A percentile compares a stretch with the other conserved stretches of the same genome.
These are phyloP conservation scores for Grosmannia serpens DNA, from an alignment of 2,329 filamentous ascomycete genomes.

Conservation along the genomic window DNA sequence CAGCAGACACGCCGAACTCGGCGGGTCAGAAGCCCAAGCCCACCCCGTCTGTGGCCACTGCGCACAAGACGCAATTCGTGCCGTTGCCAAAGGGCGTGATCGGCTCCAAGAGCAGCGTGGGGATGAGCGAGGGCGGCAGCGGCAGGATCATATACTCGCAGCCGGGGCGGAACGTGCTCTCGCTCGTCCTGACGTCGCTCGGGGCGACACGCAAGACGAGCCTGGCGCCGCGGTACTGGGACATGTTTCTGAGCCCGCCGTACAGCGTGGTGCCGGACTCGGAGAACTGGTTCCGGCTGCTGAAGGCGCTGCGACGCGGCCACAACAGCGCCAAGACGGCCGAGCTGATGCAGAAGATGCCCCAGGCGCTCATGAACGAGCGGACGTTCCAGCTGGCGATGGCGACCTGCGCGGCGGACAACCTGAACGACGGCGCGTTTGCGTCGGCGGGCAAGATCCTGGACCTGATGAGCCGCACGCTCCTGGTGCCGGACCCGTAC, in stretches of 20 bases:
- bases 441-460: slow-evolving; percentile 53
- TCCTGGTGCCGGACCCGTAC: slow-evolving; percentile 35
- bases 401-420: slow-evolving; percentile 62
- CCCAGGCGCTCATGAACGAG: slow-evolving; percentile 26
- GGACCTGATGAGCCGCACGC: slow-evolving; percentile 42
- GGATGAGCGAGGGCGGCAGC: background rate
- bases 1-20: background rate
- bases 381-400: slow-evolving; percentile 63
- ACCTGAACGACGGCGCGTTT: slow-evolving; percentile 60
- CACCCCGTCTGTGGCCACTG: background rate
- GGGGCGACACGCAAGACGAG: slow-evolving; percentile 46
- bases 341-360: slow-evolving; percentile 46
- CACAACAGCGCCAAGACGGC: slow-evolving; percentile 53
- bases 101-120: background rate
- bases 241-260: slow-evolving; percentile 47
- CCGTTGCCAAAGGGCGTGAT: background rate
- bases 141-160: slow-evolving; percentile 21
- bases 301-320: slow-evolving; percentile 54
- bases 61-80: background rate
- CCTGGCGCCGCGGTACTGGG: slow-evolving; percentile 68
- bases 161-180: slow-evolving; percentile 49
- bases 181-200: slow-evolving; percentile 56
- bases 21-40: background rate
- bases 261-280: slow-evolving; percentile 58
- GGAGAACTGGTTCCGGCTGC: slow-evolving; percentile 56